Percentiles rank a stretch among this genome's conserved stretches.
Conservation (phyloP, 805 yeast species). For the Zygotorulaspora florentina region DNA sequence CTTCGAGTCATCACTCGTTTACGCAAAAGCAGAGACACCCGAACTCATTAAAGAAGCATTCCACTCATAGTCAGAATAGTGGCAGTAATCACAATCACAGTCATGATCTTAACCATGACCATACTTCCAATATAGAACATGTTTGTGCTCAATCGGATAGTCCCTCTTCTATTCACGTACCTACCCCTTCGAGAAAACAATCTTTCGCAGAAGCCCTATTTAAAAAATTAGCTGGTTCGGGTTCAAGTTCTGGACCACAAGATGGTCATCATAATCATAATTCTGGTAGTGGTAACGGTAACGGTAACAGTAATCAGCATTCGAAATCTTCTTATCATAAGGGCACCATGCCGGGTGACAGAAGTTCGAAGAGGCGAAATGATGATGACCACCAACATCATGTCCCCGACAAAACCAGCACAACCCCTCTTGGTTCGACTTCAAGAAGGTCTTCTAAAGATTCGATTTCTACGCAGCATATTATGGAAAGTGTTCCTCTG, state of each 20-base stretch:
- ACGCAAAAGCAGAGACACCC: slow-evolving; percentile 1
- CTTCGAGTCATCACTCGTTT: slow-evolving; percentile 1
- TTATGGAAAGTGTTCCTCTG: slow-evolving; percentile 13
- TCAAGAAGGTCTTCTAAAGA: slow-evolving; percentile 11
- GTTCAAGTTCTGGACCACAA: slow-evolving; percentile 2
- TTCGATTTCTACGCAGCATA: slow-evolving; percentile 4
- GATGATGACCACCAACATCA: not conserved
- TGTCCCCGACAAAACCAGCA: not conserved
- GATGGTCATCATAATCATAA: slow-evolving; percentile 2
- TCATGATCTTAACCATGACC: not conserved
- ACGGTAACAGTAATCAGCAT: not conserved
- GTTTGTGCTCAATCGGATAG: not conserved
- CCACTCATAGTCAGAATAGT: not conserved
- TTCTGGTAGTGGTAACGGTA: not conserved
- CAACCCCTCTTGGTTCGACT: not conserved
- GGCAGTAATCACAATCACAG: not conserved
- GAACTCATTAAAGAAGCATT: not conserved
- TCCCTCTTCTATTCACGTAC: not conserved
- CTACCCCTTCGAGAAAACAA: slow-evolving; percentile 21
- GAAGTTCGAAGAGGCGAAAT: not conserved
- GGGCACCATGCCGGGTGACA: not conserved
- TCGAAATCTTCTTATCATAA: not conserved
- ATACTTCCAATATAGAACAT: not conserved
- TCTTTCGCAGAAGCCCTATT: slow-evolving; percentile 27
- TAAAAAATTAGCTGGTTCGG: slow-evolving; percentile 25